phyloP scores from a whole-genome alignment of 495 filamentous ascomycete species.

The Lasiosphaeriaceae sp. region DNA sequence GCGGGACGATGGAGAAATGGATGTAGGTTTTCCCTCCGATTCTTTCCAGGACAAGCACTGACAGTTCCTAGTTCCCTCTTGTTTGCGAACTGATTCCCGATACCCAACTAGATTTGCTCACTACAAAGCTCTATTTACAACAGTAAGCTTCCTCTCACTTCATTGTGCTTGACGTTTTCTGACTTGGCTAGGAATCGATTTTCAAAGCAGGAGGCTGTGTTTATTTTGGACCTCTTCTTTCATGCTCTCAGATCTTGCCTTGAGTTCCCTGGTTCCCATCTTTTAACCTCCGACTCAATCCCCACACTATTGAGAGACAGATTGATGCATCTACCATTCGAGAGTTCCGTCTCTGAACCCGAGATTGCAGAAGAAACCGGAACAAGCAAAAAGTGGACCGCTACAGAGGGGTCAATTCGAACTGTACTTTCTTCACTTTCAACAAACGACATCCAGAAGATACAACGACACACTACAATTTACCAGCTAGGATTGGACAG shows the following conservation, averaged over 20 bases:
- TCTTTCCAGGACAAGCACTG: slow-evolving; percentile 3
- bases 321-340: background rate
- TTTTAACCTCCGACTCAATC: slow-evolving; percentile 5
- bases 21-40: slow-evolving; percentile 41
- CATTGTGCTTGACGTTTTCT: background rate
- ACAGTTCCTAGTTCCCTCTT: slow-evolving; percentile 47
- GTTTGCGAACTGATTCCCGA: slow-evolving; percentile 64
- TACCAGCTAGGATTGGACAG: slow-evolving; percentile 86
- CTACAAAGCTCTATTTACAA: slow-evolving; percentile 24
- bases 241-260: slow-evolving; percentile 34
- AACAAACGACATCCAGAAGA: slow-evolving; percentile 44
- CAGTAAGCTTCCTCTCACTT: slow-evolving; percentile 7
- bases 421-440: slow-evolving; percentile 55
- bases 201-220: slow-evolving; percentile 29
- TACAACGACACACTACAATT: slow-evolving; percentile 61
- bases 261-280: slow-evolving; percentile 30
- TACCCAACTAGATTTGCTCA: slow-evolving; percentile 12
- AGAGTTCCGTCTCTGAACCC: background rate
- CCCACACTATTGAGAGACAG: slow-evolving; percentile 1
- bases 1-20: slow-evolving; percentile 70
- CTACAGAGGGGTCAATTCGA: slow-evolving; percentile 48
- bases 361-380: background rate
- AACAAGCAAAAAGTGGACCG: slow-evolving; percentile 41
- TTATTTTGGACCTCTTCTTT: slow-evolving; percentile 48
- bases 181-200: slow-evolving; percentile 39